Evolutionary conservation across 305 asterid species (phyloP), one percentile per base, ranked within the genome.

Genomic region (Lippia alba): DNA sequence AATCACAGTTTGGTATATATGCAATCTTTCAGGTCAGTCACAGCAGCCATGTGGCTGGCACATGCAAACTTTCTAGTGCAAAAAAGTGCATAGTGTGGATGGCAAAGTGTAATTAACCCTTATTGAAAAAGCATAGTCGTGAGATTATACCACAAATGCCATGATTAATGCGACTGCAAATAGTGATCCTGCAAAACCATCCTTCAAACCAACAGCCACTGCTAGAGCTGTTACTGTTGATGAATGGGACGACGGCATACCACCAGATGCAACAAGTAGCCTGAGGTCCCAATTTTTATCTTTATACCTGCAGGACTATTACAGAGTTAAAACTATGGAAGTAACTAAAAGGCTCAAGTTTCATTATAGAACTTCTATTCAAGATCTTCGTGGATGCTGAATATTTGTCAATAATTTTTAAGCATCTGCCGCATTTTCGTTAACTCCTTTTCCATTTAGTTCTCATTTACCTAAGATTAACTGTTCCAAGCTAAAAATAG

Each of bases 201-300:
- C 97, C 71, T 76, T 86, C 66, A 90, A 70, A 70, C 99, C 97
- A 20, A 88, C 83, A 55, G 96, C 96, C 51, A 85, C 72, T 1
- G 97, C 93, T 40, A 92, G 93, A 69, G 99, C 99, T 70, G 91
- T 78, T 62, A 94, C 97, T 12, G 98, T 90, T 63, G 99, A 79
- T 36, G 99, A 88, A 92, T 92, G 98, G 73, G 99, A 91, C 6
- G 99, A 94, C 0, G 99, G 99, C 99, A 94, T 94, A 16, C 99
- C 99, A 17, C 99, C 98, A 3, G 99, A 88, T 69, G 90, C 98
- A 71, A 90, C 55, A 20, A 94, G 92, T 81, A 76, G 86, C 83
- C 82, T 90, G 45, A 86, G 69, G 77, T 94, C 97, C 97, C 96
- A 92, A 40, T 78, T 86, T 36, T 82, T 84, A 77, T 92, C 98